Evolutionary conservation across 192 early-diverging fungal species (phyloP).

Genomic region (Gryganskiella cystojenkinii): DNA sequence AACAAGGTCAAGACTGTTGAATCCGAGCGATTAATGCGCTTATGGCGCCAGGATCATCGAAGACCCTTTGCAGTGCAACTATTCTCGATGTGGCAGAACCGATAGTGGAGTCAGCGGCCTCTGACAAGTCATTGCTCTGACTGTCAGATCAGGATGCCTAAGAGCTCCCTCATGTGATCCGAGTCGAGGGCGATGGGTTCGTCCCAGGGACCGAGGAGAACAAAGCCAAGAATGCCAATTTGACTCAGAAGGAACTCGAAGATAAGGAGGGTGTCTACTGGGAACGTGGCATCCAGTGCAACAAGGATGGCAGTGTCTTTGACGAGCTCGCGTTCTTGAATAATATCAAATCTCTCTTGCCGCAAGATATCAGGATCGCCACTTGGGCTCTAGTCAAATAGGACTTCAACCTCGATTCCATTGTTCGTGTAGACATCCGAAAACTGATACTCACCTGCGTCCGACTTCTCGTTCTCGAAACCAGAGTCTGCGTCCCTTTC

Average conservation of each 20-base stretch:
- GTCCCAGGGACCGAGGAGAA: slow-evolving; percentile 12
- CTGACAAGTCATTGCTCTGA: slow-evolving; percentile 86
- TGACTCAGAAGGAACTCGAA: slow-evolving; percentile 30
- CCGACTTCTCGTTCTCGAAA: too few relatives aligned
- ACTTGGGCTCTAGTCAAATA: slow-evolving; percentile 86
- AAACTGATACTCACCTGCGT: too few relatives aligned
- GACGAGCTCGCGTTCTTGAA: slow-evolving; percentile 84
- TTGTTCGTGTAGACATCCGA: too few relatives aligned
- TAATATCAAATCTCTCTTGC: slow-evolving; percentile 87
- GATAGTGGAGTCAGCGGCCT: slow-evolving; percentile 92
- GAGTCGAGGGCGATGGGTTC: slow-evolving; percentile 37
- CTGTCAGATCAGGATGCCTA: slow-evolving; percentile 74
- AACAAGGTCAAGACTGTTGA: slow-evolving; percentile 81
- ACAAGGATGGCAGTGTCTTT: slow-evolving; percentile 45
- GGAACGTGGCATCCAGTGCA: slow-evolving; percentile 31
- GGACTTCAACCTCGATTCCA: slow-evolving; percentile 88
- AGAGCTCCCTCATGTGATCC: slow-evolving; percentile 56
- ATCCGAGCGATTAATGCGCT: slow-evolving; percentile 87
- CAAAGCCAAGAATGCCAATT: not conserved
- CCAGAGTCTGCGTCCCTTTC: too few relatives aligned
- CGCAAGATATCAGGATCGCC: slow-evolving; percentile 88
- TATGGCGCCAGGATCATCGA: slow-evolving; percentile 80
- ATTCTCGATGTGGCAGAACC: slow-evolving; percentile 85
- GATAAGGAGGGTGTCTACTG: slow-evolving; percentile 36
- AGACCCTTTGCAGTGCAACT: slow-evolving; percentile 73